These are phyloP conservation scores for Hevea brasiliensis DNA, from an alignment of 345 rosid species.

Conservation along the genomic window DNA sequence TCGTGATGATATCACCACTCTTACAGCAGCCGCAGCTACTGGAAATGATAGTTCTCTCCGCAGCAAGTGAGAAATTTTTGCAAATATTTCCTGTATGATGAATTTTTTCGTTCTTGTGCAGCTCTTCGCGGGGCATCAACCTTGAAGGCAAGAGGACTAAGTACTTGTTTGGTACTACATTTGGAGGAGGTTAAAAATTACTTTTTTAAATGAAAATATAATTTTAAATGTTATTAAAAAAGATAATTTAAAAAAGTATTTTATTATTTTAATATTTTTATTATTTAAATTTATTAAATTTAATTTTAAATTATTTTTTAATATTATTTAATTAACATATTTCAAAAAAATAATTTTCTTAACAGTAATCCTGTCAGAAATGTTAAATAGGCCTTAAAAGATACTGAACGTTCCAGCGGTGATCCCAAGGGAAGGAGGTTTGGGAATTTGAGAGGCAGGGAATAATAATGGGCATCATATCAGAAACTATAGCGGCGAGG, in stretches of 20 bases:
- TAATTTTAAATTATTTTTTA: too few species aligned
- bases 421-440: constrained; percentile 66
- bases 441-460: constrained; percentile 45
- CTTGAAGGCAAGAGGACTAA: constrained; percentile 84
- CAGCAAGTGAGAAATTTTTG: too few species aligned
- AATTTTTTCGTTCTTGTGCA: constrained; percentile 20
- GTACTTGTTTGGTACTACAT: too few species aligned
- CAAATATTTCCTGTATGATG: background rate
- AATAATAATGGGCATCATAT: constrained; percentile 34
- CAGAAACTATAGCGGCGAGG: constrained; percentile 53
- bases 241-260: too few species aligned
- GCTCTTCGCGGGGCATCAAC: constrained; percentile 96
- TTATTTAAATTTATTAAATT: too few species aligned
- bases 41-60: constrained; percentile 36
- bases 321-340: too few species aligned
- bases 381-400: constrained; percentile 82
- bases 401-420: constrained; percentile 78
- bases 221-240: too few species aligned
- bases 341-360: too few species aligned
- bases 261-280: too few species aligned
- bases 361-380: too few species aligned
- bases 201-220: too few species aligned
- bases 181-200: too few species aligned
- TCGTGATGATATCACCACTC: constrained; percentile 77
- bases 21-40: constrained; percentile 97